Evolutionary conservation across 2,329 filamentous ascomycete genomes (phyloP).

Genomic region (Cladophialophora immunda): DNA sequence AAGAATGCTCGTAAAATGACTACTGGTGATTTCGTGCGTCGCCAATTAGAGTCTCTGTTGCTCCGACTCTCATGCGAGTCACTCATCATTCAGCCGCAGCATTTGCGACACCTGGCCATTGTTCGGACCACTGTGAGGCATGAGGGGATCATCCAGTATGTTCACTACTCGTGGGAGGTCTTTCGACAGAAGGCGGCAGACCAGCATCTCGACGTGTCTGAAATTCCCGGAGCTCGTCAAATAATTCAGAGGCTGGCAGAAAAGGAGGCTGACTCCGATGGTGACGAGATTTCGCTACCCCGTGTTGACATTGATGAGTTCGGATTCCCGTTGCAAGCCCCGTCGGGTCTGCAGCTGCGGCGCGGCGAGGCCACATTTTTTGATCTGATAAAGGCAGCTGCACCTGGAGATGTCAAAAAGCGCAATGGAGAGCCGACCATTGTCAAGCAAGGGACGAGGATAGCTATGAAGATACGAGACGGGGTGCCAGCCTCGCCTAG

Average conservation of each 20-base stretch:
- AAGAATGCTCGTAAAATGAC: constrained; percentile 47
- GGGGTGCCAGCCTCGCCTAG: not conserved
- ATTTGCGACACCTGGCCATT: constrained; percentile 65
- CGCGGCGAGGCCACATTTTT: constrained; percentile 54
- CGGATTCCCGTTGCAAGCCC: constrained; percentile 54
- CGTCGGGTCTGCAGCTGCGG: constrained; percentile 48
- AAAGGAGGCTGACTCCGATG: not conserved
- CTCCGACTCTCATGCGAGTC: constrained; percentile 63
- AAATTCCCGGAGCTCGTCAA: constrained; percentile 32
- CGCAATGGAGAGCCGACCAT: constrained; percentile 48
- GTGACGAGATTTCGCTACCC: no score
- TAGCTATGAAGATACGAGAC: constrained; percentile 16
- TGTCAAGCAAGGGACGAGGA: constrained; percentile 47
- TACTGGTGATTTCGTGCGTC: constrained; percentile 61
- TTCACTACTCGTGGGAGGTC: constrained; percentile 63
- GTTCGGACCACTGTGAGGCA: constrained; percentile 62
- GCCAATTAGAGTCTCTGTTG: constrained; percentile 63
- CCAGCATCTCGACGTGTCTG: constrained; percentile 46
- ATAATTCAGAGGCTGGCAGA: constrained; percentile 8
- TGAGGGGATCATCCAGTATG: constrained; percentile 59
- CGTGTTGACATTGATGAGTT: constrained; percentile 49
- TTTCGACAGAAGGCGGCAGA: constrained; percentile 63
- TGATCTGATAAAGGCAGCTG: constrained; percentile 48
- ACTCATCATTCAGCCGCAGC: constrained; percentile 65
- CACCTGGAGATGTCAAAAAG: constrained; percentile 46